phyloP scores from a whole-genome alignment of 768 basidiomycete genomes.

The Hericium alpestre region DNA sequence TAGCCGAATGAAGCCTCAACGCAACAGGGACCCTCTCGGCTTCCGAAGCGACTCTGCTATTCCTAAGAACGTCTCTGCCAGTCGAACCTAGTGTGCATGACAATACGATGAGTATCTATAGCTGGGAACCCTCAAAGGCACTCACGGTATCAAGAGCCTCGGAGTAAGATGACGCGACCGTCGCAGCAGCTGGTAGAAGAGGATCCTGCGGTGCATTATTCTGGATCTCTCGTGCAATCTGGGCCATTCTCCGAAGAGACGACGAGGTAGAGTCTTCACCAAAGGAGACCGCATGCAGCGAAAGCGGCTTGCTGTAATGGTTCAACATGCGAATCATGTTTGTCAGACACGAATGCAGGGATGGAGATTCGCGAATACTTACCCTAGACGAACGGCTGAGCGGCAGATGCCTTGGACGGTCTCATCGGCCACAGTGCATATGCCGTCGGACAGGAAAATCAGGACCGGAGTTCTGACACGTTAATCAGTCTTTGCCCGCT shows the following conservation, averaged over 20 bases:
- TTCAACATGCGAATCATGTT: background rate
- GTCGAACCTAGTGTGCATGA: constrained; percentile 29
- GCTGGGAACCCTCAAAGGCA: background rate
- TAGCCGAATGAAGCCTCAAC: background rate
- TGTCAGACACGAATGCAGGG: background rate
- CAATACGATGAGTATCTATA: background rate
- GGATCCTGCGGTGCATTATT: constrained; percentile 32
- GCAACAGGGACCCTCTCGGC: constrained; percentile 39
- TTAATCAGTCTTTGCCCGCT: background rate
- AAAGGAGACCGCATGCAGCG: constrained; percentile 52
- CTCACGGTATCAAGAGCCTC: constrained; percentile 43
- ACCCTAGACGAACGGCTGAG: constrained; percentile 36
- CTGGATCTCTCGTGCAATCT: constrained; percentile 39
- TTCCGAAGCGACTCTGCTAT: constrained; percentile 49
- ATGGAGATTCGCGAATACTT: background rate
- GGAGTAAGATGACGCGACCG: constrained; percentile 35
- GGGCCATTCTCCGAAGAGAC: constrained; percentile 38
- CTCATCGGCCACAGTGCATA: constrained; percentile 28
- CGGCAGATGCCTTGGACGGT: constrained; percentile 32
- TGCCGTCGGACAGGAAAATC: constrained; percentile 52
- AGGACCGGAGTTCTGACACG: constrained; percentile 34
- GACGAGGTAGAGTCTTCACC: constrained; percentile 23
- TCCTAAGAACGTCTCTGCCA: constrained; percentile 48
- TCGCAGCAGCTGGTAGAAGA: constrained; percentile 13
- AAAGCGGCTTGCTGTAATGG: constrained; percentile 35